A percentile compares a stretch with the other conserved stretches of the same genome.
These are phyloP conservation scores for Epichloe uncinata DNA, from an alignment of 2,329 filamentous ascomycete genomes.

Conservation along the genomic window DNA sequence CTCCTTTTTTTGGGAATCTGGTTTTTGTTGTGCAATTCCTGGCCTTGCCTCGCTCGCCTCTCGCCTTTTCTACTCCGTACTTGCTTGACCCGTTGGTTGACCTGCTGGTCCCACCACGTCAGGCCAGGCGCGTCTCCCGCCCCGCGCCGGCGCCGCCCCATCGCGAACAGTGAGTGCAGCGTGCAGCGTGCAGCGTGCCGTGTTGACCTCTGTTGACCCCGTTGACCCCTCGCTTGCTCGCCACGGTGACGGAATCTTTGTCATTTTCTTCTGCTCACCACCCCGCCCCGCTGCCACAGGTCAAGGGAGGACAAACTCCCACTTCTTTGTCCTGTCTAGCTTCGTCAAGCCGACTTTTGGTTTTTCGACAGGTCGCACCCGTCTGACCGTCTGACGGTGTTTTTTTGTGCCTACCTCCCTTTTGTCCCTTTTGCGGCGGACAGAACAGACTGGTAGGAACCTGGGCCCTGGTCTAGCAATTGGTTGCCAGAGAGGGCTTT, in stretches of 20 bases:
- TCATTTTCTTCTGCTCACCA: constrained; percentile 1
- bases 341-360: not conserved
- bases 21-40: too few relatives aligned
- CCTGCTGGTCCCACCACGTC: not conserved
- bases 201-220: not conserved
- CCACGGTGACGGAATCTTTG: not conserved
- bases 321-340: not conserved
- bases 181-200: not conserved
- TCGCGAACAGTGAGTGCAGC: constrained; percentile 1
- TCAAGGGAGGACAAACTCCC: constrained; percentile 1
- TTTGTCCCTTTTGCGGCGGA: not conserved
- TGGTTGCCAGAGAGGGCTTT: not conserved
- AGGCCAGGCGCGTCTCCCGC: constrained; percentile 2
- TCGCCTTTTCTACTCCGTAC: too few relatives aligned
- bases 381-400: not conserved
- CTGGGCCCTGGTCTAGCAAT: not conserved
- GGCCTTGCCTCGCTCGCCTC: too few relatives aligned
- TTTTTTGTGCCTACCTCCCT: not conserved
- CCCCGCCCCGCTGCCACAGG: not conserved
- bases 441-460: not conserved
- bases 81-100: not conserved
- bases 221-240: constrained; percentile 4
- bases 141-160: constrained; percentile 1
- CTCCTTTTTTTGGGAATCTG: not conserved
- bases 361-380: not conserved